phyloP scores from a whole-genome alignment of 2,329 filamentous ascomycete species.

The Ophiostoma sp. region DNA sequence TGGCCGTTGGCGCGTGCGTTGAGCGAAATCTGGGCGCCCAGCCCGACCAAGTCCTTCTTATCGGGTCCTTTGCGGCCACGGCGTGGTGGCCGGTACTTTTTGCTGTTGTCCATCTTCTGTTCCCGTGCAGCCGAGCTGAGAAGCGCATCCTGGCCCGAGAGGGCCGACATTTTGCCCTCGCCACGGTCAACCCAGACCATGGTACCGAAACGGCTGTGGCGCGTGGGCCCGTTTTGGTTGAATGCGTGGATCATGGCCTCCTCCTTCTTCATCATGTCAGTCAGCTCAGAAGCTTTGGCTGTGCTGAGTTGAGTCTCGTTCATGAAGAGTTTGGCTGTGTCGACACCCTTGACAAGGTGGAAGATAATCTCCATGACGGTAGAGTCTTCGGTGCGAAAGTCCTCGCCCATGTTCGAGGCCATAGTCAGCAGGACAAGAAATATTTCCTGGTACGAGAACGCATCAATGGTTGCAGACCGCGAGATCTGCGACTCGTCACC shows the following conservation, averaged over 20 bases:
- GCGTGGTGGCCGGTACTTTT: constrained; percentile 81
- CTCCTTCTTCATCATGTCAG: constrained; percentile 72
- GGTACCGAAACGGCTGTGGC: constrained; percentile 91
- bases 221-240: constrained; percentile 70
- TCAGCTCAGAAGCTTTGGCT: constrained; percentile 67
- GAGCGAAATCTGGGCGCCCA: constrained; percentile 62
- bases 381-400: constrained; percentile 84
- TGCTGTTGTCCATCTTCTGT: constrained; percentile 82
- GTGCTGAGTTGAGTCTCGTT: constrained; percentile 64
- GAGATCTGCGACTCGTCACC: constrained; percentile 89
- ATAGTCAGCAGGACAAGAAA: constrained; percentile 79
- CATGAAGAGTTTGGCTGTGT: constrained; percentile 80
- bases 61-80: constrained; percentile 56
- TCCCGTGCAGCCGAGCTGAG: constrained; percentile 66
- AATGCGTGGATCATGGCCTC: constrained; percentile 73
- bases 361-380: constrained; percentile 89
- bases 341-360: constrained; percentile 84
- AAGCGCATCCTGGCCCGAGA: constrained; percentile 84
- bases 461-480: constrained; percentile 78
- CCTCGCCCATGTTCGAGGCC: constrained; percentile 87
- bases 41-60: constrained; percentile 58
- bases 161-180: constrained; percentile 73
- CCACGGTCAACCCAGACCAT: constrained; percentile 95
- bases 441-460: constrained; percentile 85
- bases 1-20: constrained; percentile 69